Evolutionary conservation across 306 rosid genomes (phyloP).

Genomic region (Sphenostylis stenocarpa): DNA sequence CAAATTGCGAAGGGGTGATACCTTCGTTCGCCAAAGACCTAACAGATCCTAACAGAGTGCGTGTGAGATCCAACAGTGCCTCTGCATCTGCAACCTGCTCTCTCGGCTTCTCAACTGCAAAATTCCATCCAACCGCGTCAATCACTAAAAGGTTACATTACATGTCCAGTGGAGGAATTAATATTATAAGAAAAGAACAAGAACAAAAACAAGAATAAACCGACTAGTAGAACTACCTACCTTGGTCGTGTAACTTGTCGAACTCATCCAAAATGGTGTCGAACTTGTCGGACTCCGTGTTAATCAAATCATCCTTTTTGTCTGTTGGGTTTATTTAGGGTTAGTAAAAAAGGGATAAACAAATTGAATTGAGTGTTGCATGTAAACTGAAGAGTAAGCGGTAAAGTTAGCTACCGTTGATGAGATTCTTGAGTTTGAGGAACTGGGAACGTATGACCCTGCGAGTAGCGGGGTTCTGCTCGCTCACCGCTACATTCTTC

Average conservation of each 20-base stretch:
- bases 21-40: slow-evolving; percentile 63
- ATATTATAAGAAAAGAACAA: not conserved
- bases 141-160: not conserved
- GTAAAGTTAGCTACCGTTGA: slow-evolving; percentile 43
- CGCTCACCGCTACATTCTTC: not conserved
- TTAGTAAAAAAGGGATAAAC: not conserved
- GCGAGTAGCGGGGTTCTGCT: slow-evolving; percentile 47
- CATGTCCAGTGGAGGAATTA: too few species aligned
- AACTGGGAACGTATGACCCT: slow-evolving; percentile 69
- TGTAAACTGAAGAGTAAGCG: not conserved
- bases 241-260: slow-evolving; percentile 61
- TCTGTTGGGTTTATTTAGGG: slow-evolving; percentile 42
- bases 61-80: slow-evolving; percentile 65
- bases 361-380: not conserved
- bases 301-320: slow-evolving; percentile 55
- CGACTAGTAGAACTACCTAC: slow-evolving; percentile 16
- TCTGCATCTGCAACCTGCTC: slow-evolving; percentile 91
- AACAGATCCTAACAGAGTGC: slow-evolving; percentile 54
- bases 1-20: slow-evolving; percentile 66
- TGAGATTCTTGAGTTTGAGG: slow-evolving; percentile 51
- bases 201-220: not conserved
- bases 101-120: slow-evolving; percentile 75
- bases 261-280: slow-evolving; percentile 48
- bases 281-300: slow-evolving; percentile 53
- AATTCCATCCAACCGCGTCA: not conserved